Evolutionary conservation across 164 flowering plant species (phyloP), one percentile per base, ranked within the genome.

Genomic region (Aristolochia contorta): DNA sequence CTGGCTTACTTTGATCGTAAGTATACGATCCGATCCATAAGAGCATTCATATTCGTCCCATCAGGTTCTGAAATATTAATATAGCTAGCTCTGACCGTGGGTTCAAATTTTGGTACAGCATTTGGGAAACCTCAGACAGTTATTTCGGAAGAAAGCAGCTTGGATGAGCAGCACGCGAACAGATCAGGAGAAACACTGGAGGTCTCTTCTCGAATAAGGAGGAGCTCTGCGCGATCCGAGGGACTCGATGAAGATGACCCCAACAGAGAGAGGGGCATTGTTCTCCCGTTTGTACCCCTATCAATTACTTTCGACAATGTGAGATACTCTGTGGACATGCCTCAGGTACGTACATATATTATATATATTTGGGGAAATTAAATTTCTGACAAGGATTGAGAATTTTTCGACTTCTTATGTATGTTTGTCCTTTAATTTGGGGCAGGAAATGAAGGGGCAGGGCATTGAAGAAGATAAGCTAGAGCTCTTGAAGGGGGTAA

Each of bases 401-500:
- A n/a, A n/a, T n/a, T n/a, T n/a, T n/a, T n/a, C n/a, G n/a, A n/a
- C n/a, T n/a, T n/a, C n/a, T n/a, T n/a, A n/a, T n/a, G n/a, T n/a
- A n/a, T n/a, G n/a, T n/a, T n/a, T n/a, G n/a, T 27, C 2, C 30
- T 2, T 27, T 27, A 27, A 27, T 27, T 27, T 2, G 2, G 30
- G 14, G 16, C 71, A 85, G 89, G 83, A 82, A 79, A 80, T 86
- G 86, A 82, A 77, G 71, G 72, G 48, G 22, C 65, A 71, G 66
- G 82, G 81, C 20, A 53, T 77, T 21, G 16, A 23, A 23, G 75
- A 69, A 58, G 77, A 79, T 27, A 62, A 63, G 16, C 49, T 81
- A 20, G 69, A 56, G 47, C 85, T 79, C 65, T 58, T 81, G 22
- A 78, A 77, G 57, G 77, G 80, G 25, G 70, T 81, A 16, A 78